Conservation (phyloP, 768 basidiomycete genomes). For the Lactarius evosmus region DNA sequence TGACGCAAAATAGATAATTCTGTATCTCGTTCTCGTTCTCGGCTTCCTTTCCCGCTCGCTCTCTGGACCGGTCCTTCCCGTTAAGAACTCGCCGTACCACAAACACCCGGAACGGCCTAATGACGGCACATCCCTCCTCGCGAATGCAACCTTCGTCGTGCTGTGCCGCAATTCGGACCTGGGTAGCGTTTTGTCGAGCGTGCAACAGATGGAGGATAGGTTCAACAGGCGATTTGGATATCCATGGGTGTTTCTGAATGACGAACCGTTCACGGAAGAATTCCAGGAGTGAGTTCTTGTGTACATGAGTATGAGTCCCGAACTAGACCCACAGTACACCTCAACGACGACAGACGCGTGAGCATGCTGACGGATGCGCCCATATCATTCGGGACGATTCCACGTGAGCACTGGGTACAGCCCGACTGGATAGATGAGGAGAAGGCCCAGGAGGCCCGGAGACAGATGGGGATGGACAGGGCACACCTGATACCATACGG, state of each 20-base stretch:
- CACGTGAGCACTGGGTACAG: slow-evolving; percentile 47
- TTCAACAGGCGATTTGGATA: slow-evolving; percentile 81
- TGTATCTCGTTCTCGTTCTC: background rate
- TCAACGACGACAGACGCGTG: slow-evolving; percentile 30
- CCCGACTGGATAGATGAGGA: slow-evolving; percentile 52
- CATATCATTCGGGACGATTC: slow-evolving; percentile 42
- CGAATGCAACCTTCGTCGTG: slow-evolving; percentile 37
- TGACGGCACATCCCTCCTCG: slow-evolving; percentile 19
- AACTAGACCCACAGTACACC: background rate
- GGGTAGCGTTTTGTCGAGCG: slow-evolving; percentile 53
- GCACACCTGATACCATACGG: slow-evolving; percentile 15
- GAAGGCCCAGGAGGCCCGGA: slow-evolving; percentile 39
- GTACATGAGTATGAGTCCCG: background rate
- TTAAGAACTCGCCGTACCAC: background rate
- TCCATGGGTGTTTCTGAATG: slow-evolving; percentile 88
- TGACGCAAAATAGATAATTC: background rate
- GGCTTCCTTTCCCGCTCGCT: background rate
- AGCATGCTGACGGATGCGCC: slow-evolving; percentile 34
- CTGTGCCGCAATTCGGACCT: slow-evolving; percentile 70
- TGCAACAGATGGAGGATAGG: slow-evolving; percentile 78
- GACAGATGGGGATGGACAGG: slow-evolving; percentile 38
- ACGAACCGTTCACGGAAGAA: slow-evolving; percentile 68
- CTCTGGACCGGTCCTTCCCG: background rate
- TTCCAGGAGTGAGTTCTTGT: slow-evolving; percentile 57
- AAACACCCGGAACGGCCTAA: background rate